Evolutionary conservation across 129 eudicot genomes (phyloP).

Genomic region (Mikania micrantha): DNA sequence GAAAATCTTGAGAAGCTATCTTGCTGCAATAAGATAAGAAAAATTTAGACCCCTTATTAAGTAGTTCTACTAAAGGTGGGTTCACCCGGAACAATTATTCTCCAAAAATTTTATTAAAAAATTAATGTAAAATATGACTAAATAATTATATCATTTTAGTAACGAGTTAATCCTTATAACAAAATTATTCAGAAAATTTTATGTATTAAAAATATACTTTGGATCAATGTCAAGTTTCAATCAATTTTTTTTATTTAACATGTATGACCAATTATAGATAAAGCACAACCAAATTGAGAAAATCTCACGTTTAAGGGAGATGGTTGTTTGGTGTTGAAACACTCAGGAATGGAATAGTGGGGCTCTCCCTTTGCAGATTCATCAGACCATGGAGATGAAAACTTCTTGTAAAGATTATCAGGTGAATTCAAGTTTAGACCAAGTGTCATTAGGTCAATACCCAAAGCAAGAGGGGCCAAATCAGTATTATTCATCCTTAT

Average conservation of each 20-base stretch:
- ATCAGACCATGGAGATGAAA: constrained; percentile 97
- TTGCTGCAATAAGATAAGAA: constrained; percentile 44
- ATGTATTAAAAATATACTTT: neutral
- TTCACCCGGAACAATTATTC: neutral
- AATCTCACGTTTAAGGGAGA: constrained; percentile 54
- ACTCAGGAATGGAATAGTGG: constrained; percentile 59
- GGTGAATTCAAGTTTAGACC: constrained; percentile 81
- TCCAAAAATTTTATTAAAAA: neutral
- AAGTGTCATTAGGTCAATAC: constrained; percentile 69
- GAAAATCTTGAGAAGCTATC: constrained; percentile 58
- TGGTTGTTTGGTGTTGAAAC: constrained; percentile 63
- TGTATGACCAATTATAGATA: neutral
- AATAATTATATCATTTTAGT: neutral
- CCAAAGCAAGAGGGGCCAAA: constrained; percentile 73
- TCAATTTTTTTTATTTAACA: neutral
- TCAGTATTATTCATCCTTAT: constrained; percentile 77
- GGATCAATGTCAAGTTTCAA: neutral
- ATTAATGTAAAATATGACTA: neutral
- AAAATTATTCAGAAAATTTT: neutral
- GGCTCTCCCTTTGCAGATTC: constrained; percentile 89
- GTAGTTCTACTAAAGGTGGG: too few relatives aligned
- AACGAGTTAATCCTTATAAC: neutral
- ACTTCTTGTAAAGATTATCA: constrained; percentile 68
- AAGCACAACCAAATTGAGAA: neutral
- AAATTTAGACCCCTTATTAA: constrained; percentile 6